Percentiles rank a stretch among this genome's conserved stretches.
Evolutionary conservation across 2,329 filamentous ascomycete species (phyloP).

Genomic region (Pseudohalonectria lignicola): DNA sequence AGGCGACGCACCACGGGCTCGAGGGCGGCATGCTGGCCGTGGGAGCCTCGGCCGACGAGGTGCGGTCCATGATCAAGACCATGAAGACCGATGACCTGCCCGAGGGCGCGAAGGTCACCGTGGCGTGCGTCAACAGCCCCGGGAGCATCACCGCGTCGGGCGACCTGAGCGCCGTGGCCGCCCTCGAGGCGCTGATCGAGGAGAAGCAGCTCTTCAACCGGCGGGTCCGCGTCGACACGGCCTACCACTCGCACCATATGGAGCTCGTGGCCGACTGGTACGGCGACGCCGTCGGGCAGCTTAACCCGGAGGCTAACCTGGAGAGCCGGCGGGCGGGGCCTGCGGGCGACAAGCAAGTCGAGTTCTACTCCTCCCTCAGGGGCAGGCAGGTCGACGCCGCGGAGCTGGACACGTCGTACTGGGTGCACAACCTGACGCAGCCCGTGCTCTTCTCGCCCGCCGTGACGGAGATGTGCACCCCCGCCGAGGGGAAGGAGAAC

Average conservation of each 20-base stretch:
- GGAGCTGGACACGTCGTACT: conserved; percentile 13
- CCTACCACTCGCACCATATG: conserved; percentile 26
- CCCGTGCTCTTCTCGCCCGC: conserved; percentile 16
- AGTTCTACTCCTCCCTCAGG: conserved; percentile 13
- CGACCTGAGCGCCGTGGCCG: conserved; percentile 14
- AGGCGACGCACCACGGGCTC: conserved; percentile 1
- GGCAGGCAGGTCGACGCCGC: conserved; percentile 4
- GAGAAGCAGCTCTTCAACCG: conserved; percentile 15
- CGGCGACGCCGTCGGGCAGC: conserved; percentile 4
- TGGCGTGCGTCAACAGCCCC: conserved; percentile 12
- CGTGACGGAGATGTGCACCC: conserved; percentile 8
- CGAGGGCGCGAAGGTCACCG: conserved; percentile 3
- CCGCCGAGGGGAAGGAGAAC: conserved; percentile 3
- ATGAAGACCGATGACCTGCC: neutral
- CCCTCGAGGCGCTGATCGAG: conserved; percentile 6
- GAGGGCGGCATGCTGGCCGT: conserved; percentile 10
- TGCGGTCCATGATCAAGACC: conserved; percentile 7
- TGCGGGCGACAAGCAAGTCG: conserved; percentile 1
- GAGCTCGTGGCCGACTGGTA: conserved; percentile 13
- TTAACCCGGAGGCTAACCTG: conserved; percentile 2
- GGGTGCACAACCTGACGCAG: conserved; percentile 17
- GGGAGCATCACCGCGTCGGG: conserved; percentile 18
- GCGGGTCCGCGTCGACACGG: conserved; percentile 18
- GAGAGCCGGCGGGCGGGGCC: neutral
- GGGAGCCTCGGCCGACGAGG: conserved; percentile 3